A percentile compares a stretch with the other conserved stretches of the same genome.
These are phyloP conservation scores for Plasmodium gonderi DNA, from an alignment of 169 alveolate species.

Conservation along the genomic window DNA sequence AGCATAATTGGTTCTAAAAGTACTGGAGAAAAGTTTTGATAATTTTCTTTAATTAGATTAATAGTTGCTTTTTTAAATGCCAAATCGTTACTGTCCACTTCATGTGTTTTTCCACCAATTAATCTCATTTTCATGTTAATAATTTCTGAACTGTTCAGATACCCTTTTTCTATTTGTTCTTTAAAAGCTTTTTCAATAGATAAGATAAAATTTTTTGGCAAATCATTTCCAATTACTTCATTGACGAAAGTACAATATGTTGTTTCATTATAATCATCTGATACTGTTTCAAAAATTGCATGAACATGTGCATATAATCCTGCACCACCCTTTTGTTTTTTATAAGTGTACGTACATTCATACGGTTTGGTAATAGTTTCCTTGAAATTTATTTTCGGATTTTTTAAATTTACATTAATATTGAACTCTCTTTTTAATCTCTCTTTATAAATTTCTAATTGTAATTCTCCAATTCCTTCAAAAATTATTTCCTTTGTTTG, in stretches of 20 bases:
- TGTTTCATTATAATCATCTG: constrained; percentile 81
- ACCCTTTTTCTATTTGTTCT: constrained; percentile 92
- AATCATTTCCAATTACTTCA: constrained; percentile 90
- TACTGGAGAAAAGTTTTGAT: constrained; percentile 88
- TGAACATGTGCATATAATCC: constrained; percentile 96
- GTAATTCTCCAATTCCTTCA: constrained; percentile 97
- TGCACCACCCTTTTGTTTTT: constrained; percentile 97
- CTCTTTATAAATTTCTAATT: constrained; percentile 93
- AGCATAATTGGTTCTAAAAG: constrained; percentile 95
- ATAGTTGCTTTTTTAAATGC: constrained; percentile 95
- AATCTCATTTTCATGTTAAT: constrained; percentile 92
- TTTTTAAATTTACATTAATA: constrained; percentile 89
- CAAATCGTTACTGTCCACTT: constrained; percentile 93
- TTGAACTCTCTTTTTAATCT: constrained; percentile 95
- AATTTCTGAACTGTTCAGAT: constrained; percentile 94
- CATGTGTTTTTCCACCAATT: constrained; percentile 93
- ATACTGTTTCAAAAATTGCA: constrained; percentile 92
- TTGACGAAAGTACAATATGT: constrained; percentile 78
- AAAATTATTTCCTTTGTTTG: constrained; percentile 94
- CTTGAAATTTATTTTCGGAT: constrained; percentile 95
- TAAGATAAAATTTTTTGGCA: constrained; percentile 94
- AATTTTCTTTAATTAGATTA: constrained; percentile 76
- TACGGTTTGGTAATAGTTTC: constrained; percentile 90
- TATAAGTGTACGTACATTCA: constrained; percentile 93
- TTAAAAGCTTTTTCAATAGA: constrained; percentile 96